phyloP scores from a whole-genome alignment of 352 stramenopile genomes.

The Pythium plurisporium region DNA sequence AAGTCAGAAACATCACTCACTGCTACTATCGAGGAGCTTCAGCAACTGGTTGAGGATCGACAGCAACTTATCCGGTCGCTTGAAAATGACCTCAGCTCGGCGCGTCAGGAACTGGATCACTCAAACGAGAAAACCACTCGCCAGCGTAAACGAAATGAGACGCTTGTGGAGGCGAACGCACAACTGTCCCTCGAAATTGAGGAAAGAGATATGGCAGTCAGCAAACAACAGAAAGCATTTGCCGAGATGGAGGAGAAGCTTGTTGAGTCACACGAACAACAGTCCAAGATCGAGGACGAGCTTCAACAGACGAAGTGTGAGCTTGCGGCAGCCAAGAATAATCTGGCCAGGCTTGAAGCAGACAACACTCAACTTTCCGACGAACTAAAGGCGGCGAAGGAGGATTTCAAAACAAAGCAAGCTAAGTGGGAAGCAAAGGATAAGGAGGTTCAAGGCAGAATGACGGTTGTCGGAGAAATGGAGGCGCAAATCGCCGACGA shows the following conservation, averaged over 20 bases:
- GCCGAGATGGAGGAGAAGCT: slow-evolving; percentile 2
- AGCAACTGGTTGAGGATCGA: not conserved
- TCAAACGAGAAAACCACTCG: slow-evolving; percentile 9
- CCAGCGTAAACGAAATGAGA: slow-evolving; percentile 16
- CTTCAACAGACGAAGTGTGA: not conserved
- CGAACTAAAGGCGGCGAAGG: not conserved
- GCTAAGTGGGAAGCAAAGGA: slow-evolving; percentile 13
- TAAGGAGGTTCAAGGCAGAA: slow-evolving; percentile 13
- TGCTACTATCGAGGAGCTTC: not conserved
- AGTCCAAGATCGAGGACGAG: not conserved
- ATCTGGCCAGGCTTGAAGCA: not conserved
- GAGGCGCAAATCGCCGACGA: slow-evolving; percentile 17
- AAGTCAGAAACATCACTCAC: not conserved
- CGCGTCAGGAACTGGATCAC: slow-evolving; percentile 20
- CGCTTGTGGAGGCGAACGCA: slow-evolving; percentile 7
- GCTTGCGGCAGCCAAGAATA: not conserved
- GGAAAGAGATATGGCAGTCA: not conserved
- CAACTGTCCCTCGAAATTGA: slow-evolving; percentile 11
- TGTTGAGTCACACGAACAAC: not conserved
- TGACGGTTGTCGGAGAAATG: slow-evolving; percentile 14
- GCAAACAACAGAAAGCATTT: not conserved
- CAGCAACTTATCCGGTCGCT: not conserved
- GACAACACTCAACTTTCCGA: not conserved
- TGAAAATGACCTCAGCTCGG: not conserved
- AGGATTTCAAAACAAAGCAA: slow-evolving; percentile 11